Base-by-base conservation (phyloP, 2,329 filamentous ascomycete genomes). In the Stemphylium lycopersici region DNA sequence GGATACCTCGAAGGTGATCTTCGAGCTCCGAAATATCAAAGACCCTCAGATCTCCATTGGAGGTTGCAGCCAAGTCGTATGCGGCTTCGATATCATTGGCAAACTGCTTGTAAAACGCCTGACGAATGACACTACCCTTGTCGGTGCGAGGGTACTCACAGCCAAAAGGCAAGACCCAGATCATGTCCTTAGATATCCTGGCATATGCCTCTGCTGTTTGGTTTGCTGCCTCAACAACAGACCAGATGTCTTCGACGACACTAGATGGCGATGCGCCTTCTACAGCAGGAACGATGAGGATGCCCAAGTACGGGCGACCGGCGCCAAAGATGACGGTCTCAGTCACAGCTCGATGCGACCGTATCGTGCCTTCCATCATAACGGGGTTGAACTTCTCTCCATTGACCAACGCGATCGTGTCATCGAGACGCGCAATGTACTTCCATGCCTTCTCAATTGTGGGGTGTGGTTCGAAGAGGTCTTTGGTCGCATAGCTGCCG, bases 281-380 rank as follows among this genome's bases (percentile, higher is more conserved):
- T 1, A 51, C 22, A 10, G 40, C 33, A n/a, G 81, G 78, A n/a
- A 87, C 76, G 12, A 87, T 71, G 8, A 87, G 66, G 13, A 85
- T 63, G 1, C 84, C 85, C 0, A 83, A 80, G 37, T 81, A 77
- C 0, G 80, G 75, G 40, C 77, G 78, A 11, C 80, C 82, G 2
- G 79, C 76, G 0, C 85, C 85, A 57, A 87, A 86, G 0, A 86
- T 78, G 2, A 86, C 76, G 0, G 80, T 81, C 51, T 87, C 85
- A 4, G 78, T 76, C 0, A 88, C 81, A 1, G 80, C 71, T 6
- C 77, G 74, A 43, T 83, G 76, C 33, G 84, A 79, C 8, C 83
- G 75, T 4, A 87, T 79, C 0, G 77, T 75, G 3, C 81, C 79
- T 67, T 89, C 87, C 51, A 80, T 77, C 7, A 75, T 70, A 6